phyloP scores from a whole-genome alignment of 179 eudicot genomes.

The Nepenthes alata region DNA sequence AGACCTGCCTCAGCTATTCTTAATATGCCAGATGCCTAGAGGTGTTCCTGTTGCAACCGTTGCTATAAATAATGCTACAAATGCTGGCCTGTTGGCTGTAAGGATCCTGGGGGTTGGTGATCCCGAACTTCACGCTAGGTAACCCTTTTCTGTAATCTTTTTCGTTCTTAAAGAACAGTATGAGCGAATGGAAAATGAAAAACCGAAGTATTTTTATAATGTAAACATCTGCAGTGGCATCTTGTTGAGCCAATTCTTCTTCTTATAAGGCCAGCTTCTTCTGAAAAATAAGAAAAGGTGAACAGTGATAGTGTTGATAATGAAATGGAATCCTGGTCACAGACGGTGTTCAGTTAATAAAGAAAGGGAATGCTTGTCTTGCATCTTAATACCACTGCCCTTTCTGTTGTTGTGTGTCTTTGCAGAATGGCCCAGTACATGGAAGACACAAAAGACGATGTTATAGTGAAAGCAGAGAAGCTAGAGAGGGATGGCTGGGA shows the following conservation, averaged over 20 bases:
- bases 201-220: no score
- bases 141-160: conserved; percentile 9
- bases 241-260: no score
- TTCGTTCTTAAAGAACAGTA: neutral
- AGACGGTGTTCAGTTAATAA: no score
- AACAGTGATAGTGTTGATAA: no score
- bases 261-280: no score
- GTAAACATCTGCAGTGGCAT: no score
- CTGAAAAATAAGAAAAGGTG: no score
- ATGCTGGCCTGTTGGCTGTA: conserved; percentile 80
- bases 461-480: conserved; percentile 46
- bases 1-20: neutral
- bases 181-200: neutral
- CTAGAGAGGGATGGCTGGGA: conserved; percentile 70
- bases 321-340: no score
- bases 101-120: conserved; percentile 68
- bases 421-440: conserved; percentile 67
- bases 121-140: conserved; percentile 55
- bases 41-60: conserved; percentile 96
- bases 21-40: conserved; percentile 70
- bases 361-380: neutral
- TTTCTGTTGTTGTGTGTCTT: neutral
- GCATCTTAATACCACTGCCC: neutral
- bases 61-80: conserved; percentile 88
- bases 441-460: conserved; percentile 52